phyloP scores from a whole-genome alignment of 2,329 filamentous ascomycete genomes.

The Xylariaceae sp. region DNA sequence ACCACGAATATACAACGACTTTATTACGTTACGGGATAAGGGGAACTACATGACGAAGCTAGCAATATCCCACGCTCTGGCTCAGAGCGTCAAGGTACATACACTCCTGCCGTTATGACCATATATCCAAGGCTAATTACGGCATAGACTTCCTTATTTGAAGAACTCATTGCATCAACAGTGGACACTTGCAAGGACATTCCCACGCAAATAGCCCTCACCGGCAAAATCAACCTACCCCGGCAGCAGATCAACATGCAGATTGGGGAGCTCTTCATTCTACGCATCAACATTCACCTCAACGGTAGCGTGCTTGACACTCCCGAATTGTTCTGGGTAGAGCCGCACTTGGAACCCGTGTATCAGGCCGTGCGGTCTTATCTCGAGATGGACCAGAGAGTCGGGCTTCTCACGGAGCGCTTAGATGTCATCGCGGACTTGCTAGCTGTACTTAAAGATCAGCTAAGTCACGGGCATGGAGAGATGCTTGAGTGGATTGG shows the following conservation, averaged over 20 bases:
- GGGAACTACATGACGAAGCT: slow-evolving; percentile 98
- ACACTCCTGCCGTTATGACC: neutral
- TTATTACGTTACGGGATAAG: slow-evolving; percentile 91
- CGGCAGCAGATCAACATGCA: slow-evolving; percentile 97
- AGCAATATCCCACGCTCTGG: slow-evolving; percentile 90
- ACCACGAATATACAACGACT: slow-evolving; percentile 98
- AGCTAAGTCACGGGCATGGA: slow-evolving; percentile 87
- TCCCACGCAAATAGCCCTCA: slow-evolving; percentile 85
- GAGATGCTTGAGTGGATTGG: slow-evolving; percentile 89
- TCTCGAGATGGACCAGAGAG: slow-evolving; percentile 95
- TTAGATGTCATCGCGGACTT: slow-evolving; percentile 91
- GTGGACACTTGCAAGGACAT: slow-evolving; percentile 92
- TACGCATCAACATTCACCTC: slow-evolving; percentile 96
- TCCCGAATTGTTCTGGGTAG: slow-evolving; percentile 96
- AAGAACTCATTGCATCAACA: slow-evolving; percentile 89
- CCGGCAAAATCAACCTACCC: slow-evolving; percentile 85
- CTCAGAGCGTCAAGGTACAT: slow-evolving; percentile 84
- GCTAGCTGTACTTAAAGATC: slow-evolving; percentile 89
- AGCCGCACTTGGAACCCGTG: slow-evolving; percentile 92
- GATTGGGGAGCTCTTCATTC: slow-evolving; percentile 95
- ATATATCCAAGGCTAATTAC: slow-evolving; percentile 1
- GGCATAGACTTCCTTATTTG: slow-evolving; percentile 80
- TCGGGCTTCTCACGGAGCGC: slow-evolving; percentile 81
- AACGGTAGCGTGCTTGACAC: slow-evolving; percentile 96
- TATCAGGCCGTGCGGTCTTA: slow-evolving; percentile 95